Evolutionary conservation across 208 protist genomes (phyloP).

Genomic region (Leishmania mexicana): DNA sequence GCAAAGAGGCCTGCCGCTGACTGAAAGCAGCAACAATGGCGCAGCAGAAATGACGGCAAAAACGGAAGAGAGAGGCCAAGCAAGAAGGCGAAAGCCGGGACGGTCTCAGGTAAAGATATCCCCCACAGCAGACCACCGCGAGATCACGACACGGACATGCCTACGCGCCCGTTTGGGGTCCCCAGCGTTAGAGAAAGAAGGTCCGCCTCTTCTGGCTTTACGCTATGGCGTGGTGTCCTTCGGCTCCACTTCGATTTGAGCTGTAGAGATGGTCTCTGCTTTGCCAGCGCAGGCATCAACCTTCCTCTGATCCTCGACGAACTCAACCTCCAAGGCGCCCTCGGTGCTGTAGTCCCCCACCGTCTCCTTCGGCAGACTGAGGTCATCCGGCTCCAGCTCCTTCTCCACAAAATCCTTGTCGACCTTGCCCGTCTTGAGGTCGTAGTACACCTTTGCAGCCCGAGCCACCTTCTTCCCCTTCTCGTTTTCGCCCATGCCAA

Average conservation of each 20-base stretch:
- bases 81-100: not conserved
- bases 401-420: slow-evolving; percentile 89
- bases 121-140: not conserved
- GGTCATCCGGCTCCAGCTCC: slow-evolving; percentile 88
- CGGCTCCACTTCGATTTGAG: slow-evolving; percentile 56
- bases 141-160: not conserved
- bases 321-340: slow-evolving; percentile 83
- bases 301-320: slow-evolving; percentile 60
- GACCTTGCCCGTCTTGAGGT: slow-evolving; percentile 80
- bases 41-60: not conserved
- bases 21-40: not conserved
- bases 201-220: not conserved
- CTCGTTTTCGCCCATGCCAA: slow-evolving; percentile 90
- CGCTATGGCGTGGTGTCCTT: not conserved
- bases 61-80: not conserved
- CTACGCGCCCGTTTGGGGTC: not conserved
- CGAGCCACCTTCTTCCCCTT: slow-evolving; percentile 90
- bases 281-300: slow-evolving; percentile 2
- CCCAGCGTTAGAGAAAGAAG: not conserved
- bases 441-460: slow-evolving; percentile 73
- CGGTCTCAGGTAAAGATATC: not conserved
- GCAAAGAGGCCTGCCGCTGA: not conserved
- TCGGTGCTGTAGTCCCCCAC: slow-evolving; percentile 78
- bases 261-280: slow-evolving; percentile 37
- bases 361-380: slow-evolving; percentile 77